Conservation (phyloP, 2,329 filamentous ascomycete species). For the Neonectria neomacrospora region DNA sequence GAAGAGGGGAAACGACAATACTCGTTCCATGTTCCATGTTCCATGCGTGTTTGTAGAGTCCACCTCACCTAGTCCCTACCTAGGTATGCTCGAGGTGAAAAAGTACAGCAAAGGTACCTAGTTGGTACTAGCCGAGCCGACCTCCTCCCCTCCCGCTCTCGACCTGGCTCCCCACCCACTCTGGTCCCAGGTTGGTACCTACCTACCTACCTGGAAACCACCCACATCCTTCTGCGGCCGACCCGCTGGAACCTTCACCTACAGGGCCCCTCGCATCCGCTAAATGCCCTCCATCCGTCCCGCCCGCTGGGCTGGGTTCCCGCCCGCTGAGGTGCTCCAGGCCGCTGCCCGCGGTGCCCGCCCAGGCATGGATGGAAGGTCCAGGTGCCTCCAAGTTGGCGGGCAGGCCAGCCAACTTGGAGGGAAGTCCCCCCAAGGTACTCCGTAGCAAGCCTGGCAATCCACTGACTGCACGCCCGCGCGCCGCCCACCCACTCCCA, state of each 20-base stretch:
- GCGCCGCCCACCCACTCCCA: slow-evolving; percentile 1
- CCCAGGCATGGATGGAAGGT: neutral
- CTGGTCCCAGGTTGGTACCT: slow-evolving; percentile 6
- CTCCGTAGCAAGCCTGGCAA: neutral
- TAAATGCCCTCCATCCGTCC: slow-evolving; percentile 12
- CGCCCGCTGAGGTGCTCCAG: neutral
- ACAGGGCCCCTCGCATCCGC: slow-evolving; percentile 17
- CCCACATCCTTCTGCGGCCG: slow-evolving; percentile 3
- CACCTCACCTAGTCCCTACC: too few relatives aligned
- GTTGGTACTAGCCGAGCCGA: slow-evolving; percentile 2
- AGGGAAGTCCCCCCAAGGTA: neutral
- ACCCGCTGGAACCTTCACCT: slow-evolving; percentile 3
- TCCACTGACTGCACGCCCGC: neutral
- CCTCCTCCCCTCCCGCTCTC: slow-evolving; percentile 23
- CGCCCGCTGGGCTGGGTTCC: slow-evolving; percentile 6
- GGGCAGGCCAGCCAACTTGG: neutral
- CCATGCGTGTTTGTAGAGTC: neutral
- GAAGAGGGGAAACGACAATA: neutral
- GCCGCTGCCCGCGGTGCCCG: slow-evolving; percentile 8
- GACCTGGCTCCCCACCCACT: slow-evolving; percentile 17
- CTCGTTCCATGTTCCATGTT: neutral
- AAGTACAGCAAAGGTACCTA: slow-evolving; percentile 21
- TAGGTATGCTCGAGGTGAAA: neutral
- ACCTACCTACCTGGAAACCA: slow-evolving; percentile 11
- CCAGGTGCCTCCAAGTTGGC: too few relatives aligned